Percentiles rank a stretch among this genome's conserved stretches.
Evolutionary conservation across 176 grass and related monocot genomes (phyloP).

Genomic region (Echinochloa phyllopogon): DNA sequence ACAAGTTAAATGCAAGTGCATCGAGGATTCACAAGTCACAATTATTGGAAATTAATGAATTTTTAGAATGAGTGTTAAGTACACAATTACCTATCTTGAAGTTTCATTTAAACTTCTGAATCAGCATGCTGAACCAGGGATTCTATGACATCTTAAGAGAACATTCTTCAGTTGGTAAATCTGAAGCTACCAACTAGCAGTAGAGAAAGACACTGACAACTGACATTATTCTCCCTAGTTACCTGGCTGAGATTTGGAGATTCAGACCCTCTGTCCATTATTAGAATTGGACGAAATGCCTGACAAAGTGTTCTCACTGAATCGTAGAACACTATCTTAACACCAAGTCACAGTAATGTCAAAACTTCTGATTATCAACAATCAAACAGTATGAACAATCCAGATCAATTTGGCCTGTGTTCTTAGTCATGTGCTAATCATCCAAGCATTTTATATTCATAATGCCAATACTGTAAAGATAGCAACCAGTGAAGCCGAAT

Average conservation of each 20-base stretch:
- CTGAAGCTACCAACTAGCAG: constrained; percentile 1
- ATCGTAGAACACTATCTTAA: neutral
- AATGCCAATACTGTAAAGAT: neutral
- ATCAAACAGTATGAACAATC: constrained; percentile 16
- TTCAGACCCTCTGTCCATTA: neutral
- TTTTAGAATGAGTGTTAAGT: neutral
- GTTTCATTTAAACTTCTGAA: constrained; percentile 24
- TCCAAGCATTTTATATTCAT: neutral
- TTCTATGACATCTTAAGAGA: constrained; percentile 18
- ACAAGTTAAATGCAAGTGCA: constrained; percentile 21
- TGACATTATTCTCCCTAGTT: neutral
- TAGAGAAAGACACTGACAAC: neutral
- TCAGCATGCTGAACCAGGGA: constrained; percentile 13
- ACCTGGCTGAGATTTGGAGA: neutral
- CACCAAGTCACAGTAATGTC: neutral
- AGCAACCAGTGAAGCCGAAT: constrained; percentile 14
- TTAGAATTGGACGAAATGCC: neutral
- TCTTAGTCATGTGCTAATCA: neutral
- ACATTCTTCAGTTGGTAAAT: constrained; percentile 1
- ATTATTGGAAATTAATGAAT: constrained; percentile 2
- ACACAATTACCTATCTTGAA: constrained; percentile 27
- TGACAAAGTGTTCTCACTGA: constrained; percentile 7
- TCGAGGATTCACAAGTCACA: constrained; percentile 12
- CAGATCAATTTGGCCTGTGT: constrained; percentile 12
- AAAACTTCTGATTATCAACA: constrained; percentile 4